phyloP scores from a whole-genome alignment of 2,329 filamentous ascomycete genomes.

The Teratosphaeriaceae sp. region DNA sequence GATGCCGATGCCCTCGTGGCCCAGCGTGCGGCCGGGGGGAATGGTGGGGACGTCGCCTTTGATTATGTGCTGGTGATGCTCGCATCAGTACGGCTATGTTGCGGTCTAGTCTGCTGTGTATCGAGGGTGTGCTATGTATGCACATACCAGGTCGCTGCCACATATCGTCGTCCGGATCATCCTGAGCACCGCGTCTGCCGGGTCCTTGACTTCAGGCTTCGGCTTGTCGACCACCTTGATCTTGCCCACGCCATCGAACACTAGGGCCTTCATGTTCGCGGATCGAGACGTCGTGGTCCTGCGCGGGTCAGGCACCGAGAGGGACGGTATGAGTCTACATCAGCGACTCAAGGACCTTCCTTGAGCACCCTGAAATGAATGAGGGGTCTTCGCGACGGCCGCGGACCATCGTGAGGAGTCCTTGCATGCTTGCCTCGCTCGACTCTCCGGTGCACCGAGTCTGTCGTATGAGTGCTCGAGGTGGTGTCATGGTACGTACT shows the following conservation, averaged over 20 bases:
- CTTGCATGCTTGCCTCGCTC: no score
- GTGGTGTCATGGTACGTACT: no score
- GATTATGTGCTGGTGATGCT: constrained; percentile 42
- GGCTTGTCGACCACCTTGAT: constrained; percentile 21
- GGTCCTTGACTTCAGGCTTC: constrained; percentile 16
- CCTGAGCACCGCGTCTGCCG: constrained; percentile 34
- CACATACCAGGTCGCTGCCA: constrained; percentile 9
- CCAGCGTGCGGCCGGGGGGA: constrained; percentile 41
- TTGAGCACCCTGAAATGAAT: no score
- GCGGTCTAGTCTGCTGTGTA: no score
- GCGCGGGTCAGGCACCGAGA: no score
- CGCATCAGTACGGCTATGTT: not conserved
- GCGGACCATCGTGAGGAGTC: no score
- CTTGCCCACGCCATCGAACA: constrained; percentile 19
- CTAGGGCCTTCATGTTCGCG: constrained; percentile 19
- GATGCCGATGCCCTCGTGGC: constrained; percentile 49
- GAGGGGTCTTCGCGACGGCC: no score
- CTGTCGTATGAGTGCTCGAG: no score
- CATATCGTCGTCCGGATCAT: constrained; percentile 24
- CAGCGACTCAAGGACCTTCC: no score
- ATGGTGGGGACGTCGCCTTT: constrained; percentile 48
- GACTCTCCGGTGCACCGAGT: no score
- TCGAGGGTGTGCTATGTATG: not conserved
- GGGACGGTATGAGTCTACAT: no score
- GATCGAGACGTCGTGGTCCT: no score